Conservation (phyloP, 31 red algal genomes). For the Endocladia muricata region DNA sequence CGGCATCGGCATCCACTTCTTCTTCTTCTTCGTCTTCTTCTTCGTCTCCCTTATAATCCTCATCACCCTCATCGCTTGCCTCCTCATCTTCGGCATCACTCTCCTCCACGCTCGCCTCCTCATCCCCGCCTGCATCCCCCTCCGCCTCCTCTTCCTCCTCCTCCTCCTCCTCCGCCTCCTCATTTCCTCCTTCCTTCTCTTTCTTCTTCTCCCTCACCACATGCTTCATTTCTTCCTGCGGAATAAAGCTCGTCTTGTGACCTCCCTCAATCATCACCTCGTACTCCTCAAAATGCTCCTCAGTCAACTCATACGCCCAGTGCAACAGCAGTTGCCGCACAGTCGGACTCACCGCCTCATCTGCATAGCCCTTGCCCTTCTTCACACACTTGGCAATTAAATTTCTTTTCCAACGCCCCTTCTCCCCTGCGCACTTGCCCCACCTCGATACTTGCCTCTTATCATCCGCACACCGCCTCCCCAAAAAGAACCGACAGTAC, state of each 20-base stretch:
- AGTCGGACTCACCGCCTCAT: constrained; percentile 10
- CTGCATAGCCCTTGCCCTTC: background rate
- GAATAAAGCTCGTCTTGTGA: constrained; percentile 11
- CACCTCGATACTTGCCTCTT: constrained; percentile 27
- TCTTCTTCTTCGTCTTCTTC: too few species aligned
- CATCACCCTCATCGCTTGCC: too few species aligned
- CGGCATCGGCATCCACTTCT: too few species aligned
- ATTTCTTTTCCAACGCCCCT: constrained; percentile 36
- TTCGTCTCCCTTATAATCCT: too few species aligned
- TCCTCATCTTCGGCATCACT: too few species aligned
- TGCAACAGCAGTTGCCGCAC: constrained; percentile 34
- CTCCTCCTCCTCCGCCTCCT: background rate
- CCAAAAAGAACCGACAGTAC: constrained; percentile 44
- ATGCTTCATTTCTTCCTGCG: background rate
- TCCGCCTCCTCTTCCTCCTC: background rate
- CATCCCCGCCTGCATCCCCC: too few species aligned
- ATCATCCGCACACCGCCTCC: constrained; percentile 27
- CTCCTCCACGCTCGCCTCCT: too few species aligned
- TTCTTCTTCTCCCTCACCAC: background rate
- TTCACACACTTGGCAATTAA: constrained; percentile 23
- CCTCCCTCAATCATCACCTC: constrained; percentile 8
- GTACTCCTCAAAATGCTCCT: constrained; percentile 7
- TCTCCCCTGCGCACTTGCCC: constrained; percentile 19
- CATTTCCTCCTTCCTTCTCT: background rate
- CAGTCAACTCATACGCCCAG: constrained; percentile 45